Conservation (phyloP, 2,329 filamentous ascomycete genomes). For the Aspergillus luchuensis region DNA sequence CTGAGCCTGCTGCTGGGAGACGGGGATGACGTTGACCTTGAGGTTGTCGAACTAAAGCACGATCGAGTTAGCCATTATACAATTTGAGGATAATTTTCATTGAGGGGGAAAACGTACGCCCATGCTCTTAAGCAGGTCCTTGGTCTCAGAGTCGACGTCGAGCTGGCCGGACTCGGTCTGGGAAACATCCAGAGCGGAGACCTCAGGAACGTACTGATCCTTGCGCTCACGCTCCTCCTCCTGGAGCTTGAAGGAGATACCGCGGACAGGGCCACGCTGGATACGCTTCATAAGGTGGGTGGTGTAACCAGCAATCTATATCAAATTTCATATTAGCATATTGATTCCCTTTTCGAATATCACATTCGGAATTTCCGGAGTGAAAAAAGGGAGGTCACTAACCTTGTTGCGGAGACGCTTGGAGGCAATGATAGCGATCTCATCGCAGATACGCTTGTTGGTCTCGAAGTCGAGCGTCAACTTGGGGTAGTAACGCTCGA, state of each 20-base stretch:
- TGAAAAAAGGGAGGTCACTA: slow-evolving; percentile 22
- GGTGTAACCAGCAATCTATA: slow-evolving; percentile 93
- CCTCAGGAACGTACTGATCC: slow-evolving; percentile 99
- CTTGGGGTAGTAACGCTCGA: slow-evolving; percentile 97
- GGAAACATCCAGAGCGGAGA: slow-evolving; percentile 97
- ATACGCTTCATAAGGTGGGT: slow-evolving; percentile 99
- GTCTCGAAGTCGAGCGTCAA: slow-evolving; percentile 99
- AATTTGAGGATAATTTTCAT: background rate
- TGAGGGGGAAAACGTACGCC: slow-evolving; percentile 69
- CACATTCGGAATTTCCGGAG: background rate
- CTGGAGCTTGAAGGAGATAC: slow-evolving; percentile 99
- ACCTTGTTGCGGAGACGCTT: slow-evolving; percentile 99
- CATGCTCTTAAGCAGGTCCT: slow-evolving; percentile 97
- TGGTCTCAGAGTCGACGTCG: slow-evolving; percentile 95
- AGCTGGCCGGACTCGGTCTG: slow-evolving; percentile 90
- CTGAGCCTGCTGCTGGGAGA: slow-evolving; percentile 81
- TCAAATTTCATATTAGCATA: background rate
- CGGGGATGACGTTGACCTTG: slow-evolving; percentile 91
- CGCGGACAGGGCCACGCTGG: slow-evolving; percentile 96
- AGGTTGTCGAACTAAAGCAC: slow-evolving; percentile 83
- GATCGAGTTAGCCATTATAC: background rate
- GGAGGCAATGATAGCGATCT: slow-evolving; percentile 98
- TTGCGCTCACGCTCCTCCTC: slow-evolving; percentile 99
- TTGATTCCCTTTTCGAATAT: background rate
- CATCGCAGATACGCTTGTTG: slow-evolving; percentile 99